Evolutionary conservation across 768 basidiomycete species (phyloP).

Genomic region (Lactifluus pinguis): DNA sequence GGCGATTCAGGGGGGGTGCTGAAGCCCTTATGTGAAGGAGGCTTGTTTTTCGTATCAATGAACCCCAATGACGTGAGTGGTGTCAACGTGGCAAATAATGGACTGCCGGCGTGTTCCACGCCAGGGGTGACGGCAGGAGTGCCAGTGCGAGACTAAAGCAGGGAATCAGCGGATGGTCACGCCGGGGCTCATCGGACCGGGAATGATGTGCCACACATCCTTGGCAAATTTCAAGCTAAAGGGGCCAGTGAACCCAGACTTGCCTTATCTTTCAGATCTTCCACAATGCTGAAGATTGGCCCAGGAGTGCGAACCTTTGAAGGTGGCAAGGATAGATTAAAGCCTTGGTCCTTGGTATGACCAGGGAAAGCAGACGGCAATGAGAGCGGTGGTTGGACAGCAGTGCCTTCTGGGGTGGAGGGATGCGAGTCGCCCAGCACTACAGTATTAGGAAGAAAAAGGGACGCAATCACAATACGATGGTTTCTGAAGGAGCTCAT

Average conservation of each 20-base stretch:
- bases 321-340: conserved; percentile 15
- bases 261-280: conserved; percentile 66
- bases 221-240: no score
- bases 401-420: conserved; percentile 37
- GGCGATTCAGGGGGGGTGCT: conserved; percentile 5
- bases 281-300: conserved; percentile 64
- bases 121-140: conserved; percentile 33
- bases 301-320: conserved; percentile 24
- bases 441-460: conserved; percentile 72
- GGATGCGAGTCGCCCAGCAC: conserved; percentile 51
- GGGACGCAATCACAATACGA: conserved; percentile 71
- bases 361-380: conserved; percentile 16
- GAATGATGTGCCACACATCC: neutral
- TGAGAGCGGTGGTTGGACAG: conserved; percentile 13
- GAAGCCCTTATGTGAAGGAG: conserved; percentile 19
- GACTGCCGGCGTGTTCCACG: conserved; percentile 41
- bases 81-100: conserved; percentile 39
- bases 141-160: conserved; percentile 31
- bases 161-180: neutral
- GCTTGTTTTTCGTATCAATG: conserved; percentile 10
- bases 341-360: conserved; percentile 10
- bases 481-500: conserved; percentile 71
- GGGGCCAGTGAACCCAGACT: neutral
- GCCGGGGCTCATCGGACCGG: neutral
- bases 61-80: conserved; percentile 17